Percentiles rank a stretch among this genome's conserved stretches.
phyloP scores from a whole-genome alignment of 768 basidiomycete genomes.

The Phylloporus scabripes region DNA sequence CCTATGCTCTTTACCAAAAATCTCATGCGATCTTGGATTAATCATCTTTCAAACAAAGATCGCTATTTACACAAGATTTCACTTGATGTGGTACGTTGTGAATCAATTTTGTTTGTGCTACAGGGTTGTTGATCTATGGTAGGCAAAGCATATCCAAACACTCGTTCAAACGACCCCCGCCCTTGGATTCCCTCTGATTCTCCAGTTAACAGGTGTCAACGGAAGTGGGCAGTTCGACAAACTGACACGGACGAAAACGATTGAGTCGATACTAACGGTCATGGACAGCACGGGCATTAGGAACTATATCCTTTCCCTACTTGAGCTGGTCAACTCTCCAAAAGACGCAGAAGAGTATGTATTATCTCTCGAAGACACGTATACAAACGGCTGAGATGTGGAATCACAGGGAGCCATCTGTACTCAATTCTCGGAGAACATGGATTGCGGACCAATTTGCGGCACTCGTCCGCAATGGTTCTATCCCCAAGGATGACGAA shows the following conservation, averaged over 20 bases:
- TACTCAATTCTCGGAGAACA: conserved; percentile 50
- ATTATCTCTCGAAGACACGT: background rate
- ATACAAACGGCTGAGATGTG: conserved; percentile 11
- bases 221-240: conserved; percentile 88
- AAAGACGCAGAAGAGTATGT: conserved; percentile 40
- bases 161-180: conserved; percentile 72
- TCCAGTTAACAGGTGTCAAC: conserved; percentile 77
- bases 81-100: conserved; percentile 60
- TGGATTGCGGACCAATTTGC: conserved; percentile 90
- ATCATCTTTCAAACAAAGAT: conserved; percentile 85
- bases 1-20: conserved; percentile 91
- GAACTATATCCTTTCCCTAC: conserved; percentile 68
- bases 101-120: background rate
- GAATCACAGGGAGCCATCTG: conserved; percentile 38
- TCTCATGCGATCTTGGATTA: conserved; percentile 96
- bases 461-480: conserved; percentile 70
- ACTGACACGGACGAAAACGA: conserved; percentile 87
- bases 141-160: conserved; percentile 73
- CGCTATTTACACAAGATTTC: conserved; percentile 89
- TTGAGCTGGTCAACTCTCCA: conserved; percentile 53
- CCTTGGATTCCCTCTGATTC: conserved; percentile 78
- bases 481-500: conserved; percentile 72
- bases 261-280: conserved; percentile 74
- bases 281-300: conserved; percentile 72
- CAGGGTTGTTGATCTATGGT: background rate